These are phyloP conservation scores for Sporisorium iseilematis-ciliati DNA, from an alignment of 1,284 basidiomycete genomes.

Conservation along the genomic window DNA sequence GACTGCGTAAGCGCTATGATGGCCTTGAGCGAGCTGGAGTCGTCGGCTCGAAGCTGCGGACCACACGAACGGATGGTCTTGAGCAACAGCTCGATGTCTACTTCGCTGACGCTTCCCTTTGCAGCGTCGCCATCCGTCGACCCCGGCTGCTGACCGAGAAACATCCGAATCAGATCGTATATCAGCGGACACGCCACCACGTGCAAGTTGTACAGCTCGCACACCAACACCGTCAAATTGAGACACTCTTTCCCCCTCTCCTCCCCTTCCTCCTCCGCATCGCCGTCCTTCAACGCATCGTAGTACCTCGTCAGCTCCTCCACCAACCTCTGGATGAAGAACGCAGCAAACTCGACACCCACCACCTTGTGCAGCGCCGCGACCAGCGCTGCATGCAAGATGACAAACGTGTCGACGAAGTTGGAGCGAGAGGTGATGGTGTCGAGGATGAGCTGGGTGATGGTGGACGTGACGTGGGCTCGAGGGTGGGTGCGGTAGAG, in stretches of 20 bases:
- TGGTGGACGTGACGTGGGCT: constrained; percentile 84
- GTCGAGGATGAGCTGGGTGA: constrained; percentile 83
- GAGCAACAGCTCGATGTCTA: constrained; percentile 81
- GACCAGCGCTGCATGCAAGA: constrained; percentile 88
- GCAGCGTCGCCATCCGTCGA: background rate
- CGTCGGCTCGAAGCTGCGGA: constrained; percentile 60
- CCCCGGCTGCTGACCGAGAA: constrained; percentile 74
- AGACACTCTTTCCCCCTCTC: constrained; percentile 80
- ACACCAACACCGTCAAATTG: constrained; percentile 87
- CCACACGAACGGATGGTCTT: constrained; percentile 77
- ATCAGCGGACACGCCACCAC: constrained; percentile 88
- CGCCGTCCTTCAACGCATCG: constrained; percentile 7
- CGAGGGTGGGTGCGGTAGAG: constrained; percentile 83
- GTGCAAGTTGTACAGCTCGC: constrained; percentile 95
- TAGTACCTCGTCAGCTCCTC: constrained; percentile 46
- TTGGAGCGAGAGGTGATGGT: constrained; percentile 86
- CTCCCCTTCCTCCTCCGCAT: constrained; percentile 44
- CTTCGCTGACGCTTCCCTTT: constrained; percentile 20
- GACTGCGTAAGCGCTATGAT: constrained; percentile 62
- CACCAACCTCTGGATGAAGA: constrained; percentile 55
- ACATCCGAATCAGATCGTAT: constrained; percentile 87
- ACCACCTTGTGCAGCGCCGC: constrained; percentile 85
- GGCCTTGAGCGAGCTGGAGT: constrained; percentile 57
- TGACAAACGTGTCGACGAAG: constrained; percentile 86
- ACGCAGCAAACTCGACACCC: constrained; percentile 88